phyloP scores from a whole-genome alignment of 2,329 filamentous ascomycete species.

The Calonectria fujianensis region DNA sequence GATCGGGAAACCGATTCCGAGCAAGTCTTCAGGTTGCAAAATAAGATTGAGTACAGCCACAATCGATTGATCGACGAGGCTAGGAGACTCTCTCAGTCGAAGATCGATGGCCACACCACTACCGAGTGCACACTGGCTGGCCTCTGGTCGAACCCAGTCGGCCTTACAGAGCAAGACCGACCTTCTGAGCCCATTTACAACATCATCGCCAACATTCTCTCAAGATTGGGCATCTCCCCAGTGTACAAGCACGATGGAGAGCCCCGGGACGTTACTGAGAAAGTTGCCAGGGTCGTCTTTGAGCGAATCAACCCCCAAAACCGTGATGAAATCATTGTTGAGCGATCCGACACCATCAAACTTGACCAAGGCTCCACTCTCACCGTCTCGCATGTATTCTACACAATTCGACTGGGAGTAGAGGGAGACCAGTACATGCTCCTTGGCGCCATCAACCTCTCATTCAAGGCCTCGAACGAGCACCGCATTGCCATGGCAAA shows the following conservation, averaged over 20 bases:
- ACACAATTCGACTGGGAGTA: background rate
- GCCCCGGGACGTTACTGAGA: background rate
- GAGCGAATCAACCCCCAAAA: background rate
- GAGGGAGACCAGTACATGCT: background rate
- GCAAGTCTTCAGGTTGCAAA: background rate
- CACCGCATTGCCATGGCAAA: background rate
- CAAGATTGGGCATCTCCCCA: background rate
- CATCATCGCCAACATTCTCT: background rate
- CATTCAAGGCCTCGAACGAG: background rate
- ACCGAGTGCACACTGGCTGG: background rate
- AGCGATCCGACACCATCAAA: background rate
- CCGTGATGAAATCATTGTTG: background rate
- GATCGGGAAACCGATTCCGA: background rate
- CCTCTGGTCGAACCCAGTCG: background rate
- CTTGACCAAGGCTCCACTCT: background rate
- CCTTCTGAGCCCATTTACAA: background rate
- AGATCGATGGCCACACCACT: background rate
- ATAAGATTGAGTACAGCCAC: background rate
- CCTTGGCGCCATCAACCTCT: slow-evolving; percentile 3
- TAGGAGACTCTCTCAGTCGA: background rate
- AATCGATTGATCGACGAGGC: background rate
- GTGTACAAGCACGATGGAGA: background rate
- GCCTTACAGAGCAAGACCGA: background rate
- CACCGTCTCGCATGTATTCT: background rate
- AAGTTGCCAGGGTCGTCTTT: background rate